These are phyloP conservation scores for Phytophthora tubulina DNA, from an alignment of 352 stramenopile species.

Conservation along the genomic window DNA sequence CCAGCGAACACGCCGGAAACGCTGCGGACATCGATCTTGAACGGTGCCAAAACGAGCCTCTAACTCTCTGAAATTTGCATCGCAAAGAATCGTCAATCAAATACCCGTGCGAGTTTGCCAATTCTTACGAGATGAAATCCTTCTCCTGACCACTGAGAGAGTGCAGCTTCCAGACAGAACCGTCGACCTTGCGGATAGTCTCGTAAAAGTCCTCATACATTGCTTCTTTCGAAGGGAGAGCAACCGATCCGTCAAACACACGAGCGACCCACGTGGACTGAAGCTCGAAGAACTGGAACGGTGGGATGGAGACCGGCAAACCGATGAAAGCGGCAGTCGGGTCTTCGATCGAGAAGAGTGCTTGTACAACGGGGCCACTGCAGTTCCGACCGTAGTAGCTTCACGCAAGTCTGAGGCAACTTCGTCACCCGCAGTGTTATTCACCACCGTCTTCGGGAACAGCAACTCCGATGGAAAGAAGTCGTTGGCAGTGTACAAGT, in stretches of 20 bases:
- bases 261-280: conserved; percentile 1
- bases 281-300: conserved; percentile 5
- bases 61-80: neutral
- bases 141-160: neutral
- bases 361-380: neutral
- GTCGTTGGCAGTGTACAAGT: neutral
- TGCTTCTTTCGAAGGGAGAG: neutral
- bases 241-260: neutral
- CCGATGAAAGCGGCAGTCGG: neutral
- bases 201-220: neutral
- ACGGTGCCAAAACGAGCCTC: neutral
- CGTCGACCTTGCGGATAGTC: neutral
- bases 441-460: neutral
- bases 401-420: neutral
- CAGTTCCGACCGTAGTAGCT: neutral
- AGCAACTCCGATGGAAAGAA: conserved; percentile 1
- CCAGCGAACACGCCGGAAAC: no score
- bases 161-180: neutral
- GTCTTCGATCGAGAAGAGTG: conserved; percentile 1
- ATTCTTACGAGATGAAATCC: neutral
- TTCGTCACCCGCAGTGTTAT: neutral
- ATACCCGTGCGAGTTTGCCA: neutral
- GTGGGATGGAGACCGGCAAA: neutral
- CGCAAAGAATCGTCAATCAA: neutral
- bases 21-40: neutral